These are phyloP conservation scores for Pisolithus orientalis DNA, from an alignment of 768 basidiomycete genomes.

Conservation along the genomic window DNA sequence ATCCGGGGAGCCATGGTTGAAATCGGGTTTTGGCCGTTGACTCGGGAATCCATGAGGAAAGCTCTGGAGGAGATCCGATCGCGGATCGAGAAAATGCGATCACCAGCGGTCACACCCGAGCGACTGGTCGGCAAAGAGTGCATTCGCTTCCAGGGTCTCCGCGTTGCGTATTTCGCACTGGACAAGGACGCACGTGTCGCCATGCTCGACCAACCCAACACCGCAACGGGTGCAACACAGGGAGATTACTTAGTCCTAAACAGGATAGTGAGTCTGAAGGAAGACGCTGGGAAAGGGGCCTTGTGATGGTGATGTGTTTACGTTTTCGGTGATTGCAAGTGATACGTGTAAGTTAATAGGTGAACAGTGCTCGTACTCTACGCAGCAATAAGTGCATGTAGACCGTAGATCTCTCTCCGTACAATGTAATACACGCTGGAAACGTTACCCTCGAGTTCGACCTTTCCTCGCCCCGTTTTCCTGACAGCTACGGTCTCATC, in stretches of 20 bases:
- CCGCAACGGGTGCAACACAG: slow-evolving; percentile 39
- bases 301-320: slow-evolving; percentile 5
- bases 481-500: slow-evolving; percentile 79
- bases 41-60: slow-evolving; percentile 56
- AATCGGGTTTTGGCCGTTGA: slow-evolving; percentile 81
- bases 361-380: slow-evolving; percentile 15
- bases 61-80: slow-evolving; percentile 60
- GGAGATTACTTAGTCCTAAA: slow-evolving; percentile 86
- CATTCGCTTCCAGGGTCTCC: slow-evolving; percentile 92
- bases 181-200: slow-evolving; percentile 79
- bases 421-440: slow-evolving; percentile 89
- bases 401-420: slow-evolving; percentile 79
- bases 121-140: slow-evolving; percentile 88
- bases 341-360: slow-evolving; percentile 7
- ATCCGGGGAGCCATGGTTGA: slow-evolving; percentile 81
- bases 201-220: slow-evolving; percentile 50
- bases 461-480: slow-evolving; percentile 77
- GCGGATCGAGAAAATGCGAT: slow-evolving; percentile 56
- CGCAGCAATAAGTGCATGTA: slow-evolving; percentile 85
- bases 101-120: slow-evolving; percentile 63
- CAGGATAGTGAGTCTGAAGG: slow-evolving; percentile 90
- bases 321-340: background rate
- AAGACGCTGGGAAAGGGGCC: slow-evolving; percentile 73
- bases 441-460: slow-evolving; percentile 86
- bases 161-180: slow-evolving; percentile 91